These are phyloP conservation scores for Botrytis porri DNA, from an alignment of 2,329 filamentous ascomycete genomes.

Conservation along the genomic window DNA sequence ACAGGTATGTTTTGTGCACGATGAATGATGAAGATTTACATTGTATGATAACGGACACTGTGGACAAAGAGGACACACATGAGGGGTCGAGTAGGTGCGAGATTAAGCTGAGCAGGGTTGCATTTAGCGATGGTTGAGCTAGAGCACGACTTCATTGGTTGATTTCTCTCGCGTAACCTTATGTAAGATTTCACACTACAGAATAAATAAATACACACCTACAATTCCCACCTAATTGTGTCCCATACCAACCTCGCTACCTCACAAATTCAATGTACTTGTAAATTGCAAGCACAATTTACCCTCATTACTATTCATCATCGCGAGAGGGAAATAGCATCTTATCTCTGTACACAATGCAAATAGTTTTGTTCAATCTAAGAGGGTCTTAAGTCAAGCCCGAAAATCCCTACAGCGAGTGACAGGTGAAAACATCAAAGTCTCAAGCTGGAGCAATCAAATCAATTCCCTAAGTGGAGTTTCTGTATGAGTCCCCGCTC, in stretches of 20 bases:
- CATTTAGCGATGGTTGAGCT: accelerated
- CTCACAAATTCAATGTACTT: neutral
- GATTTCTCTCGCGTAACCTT: accelerated
- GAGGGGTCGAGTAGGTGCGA: neutral
- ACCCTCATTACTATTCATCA: neutral
- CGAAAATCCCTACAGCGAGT: neutral
- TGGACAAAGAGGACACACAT: neutral
- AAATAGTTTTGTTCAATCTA: neutral
- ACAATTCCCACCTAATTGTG: neutral
- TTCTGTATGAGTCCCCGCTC: too few relatives aligned
- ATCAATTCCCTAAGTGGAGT: neutral
- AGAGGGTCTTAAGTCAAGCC: too few relatives aligned
- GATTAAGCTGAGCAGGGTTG: accelerated
- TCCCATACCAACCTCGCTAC: neutral
- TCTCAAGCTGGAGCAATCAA: too few relatives aligned
- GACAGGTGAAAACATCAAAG: neutral
- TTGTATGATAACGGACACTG: neutral
- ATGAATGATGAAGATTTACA: neutral
- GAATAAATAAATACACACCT: accelerated
- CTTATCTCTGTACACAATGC: neutral
- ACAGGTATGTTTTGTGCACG: neutral
- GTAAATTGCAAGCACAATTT: neutral
- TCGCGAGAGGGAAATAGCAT: neutral
- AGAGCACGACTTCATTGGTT: neutral
- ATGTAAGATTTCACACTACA: accelerated